phyloP scores from a whole-genome alignment of 805 yeast genomes.

The Martiniozyma abietophila region DNA sequence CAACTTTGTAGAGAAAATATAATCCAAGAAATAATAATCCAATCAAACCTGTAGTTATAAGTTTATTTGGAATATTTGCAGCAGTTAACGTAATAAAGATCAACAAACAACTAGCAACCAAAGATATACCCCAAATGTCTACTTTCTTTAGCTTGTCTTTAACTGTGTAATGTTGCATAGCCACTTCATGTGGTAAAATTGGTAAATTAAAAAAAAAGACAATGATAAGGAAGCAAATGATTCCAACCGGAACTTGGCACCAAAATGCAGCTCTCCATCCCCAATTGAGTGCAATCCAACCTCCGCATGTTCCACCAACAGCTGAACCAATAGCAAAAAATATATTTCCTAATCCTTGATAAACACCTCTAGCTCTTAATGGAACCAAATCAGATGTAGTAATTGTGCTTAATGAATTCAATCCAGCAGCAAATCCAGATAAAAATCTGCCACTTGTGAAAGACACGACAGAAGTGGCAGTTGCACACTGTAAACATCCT shows the following conservation, averaged over 20 bases:
- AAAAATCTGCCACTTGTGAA: constrained; percentile 54
- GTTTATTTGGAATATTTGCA: constrained; percentile 23
- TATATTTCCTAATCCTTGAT: constrained; percentile 78
- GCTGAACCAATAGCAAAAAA: constrained; percentile 75
- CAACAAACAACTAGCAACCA: constrained; percentile 27
- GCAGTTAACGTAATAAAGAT: constrained; percentile 29
- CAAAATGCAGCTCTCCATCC: constrained; percentile 64
- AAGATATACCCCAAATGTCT: constrained; percentile 36
- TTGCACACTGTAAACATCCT: constrained; percentile 49
- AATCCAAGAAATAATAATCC: constrained; percentile 7
- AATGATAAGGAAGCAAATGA: constrained; percentile 29
- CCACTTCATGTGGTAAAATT: constrained; percentile 26
- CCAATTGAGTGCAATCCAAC: constrained; percentile 42
- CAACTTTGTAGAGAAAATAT: constrained; percentile 13
- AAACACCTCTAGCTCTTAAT: constrained; percentile 69
- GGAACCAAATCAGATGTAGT: constrained; percentile 75
- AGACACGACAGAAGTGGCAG: constrained; percentile 35
- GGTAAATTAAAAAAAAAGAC: constrained; percentile 37
- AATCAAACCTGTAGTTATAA: background rate
- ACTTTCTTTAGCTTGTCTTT: constrained; percentile 41
- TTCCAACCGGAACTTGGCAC: constrained; percentile 45
- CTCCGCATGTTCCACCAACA: constrained; percentile 58
- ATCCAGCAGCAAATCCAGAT: constrained; percentile 90
- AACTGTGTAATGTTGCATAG: constrained; percentile 28
- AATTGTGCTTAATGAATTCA: constrained; percentile 68